phyloP scores from a whole-genome alignment of 176 grass and related monocot species.

The Juncus effusus region DNA sequence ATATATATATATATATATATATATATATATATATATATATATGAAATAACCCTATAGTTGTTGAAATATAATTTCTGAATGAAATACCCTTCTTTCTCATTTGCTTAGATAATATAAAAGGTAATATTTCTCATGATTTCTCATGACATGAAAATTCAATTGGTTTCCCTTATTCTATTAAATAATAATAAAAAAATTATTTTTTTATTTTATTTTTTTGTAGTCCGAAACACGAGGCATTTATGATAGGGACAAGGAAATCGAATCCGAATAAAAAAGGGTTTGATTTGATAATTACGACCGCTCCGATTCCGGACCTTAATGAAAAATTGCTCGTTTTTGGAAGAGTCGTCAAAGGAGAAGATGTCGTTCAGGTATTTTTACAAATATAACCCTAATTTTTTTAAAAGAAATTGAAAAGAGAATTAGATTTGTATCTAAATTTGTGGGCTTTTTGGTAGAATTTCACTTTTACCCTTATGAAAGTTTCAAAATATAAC shows the following conservation, averaged over 20 bases:
- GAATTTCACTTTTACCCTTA: background rate
- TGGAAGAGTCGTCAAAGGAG: slow-evolving; percentile 72
- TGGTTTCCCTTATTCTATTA: no score
- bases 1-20: no score
- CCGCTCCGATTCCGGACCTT: slow-evolving; percentile 85
- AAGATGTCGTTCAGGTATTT: slow-evolving; percentile 94
- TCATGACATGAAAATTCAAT: no score
- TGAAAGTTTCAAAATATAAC: no score
- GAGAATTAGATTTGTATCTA: no score
- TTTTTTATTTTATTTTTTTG: slow-evolving; percentile 23
- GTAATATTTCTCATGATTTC: no score
- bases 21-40: no score
- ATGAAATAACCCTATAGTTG: no score
- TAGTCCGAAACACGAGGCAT: slow-evolving; percentile 87
- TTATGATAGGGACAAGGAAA: slow-evolving; percentile 84
- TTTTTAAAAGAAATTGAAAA: background rate
- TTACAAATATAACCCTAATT: background rate
- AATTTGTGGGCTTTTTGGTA: background rate
- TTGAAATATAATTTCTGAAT: no score
- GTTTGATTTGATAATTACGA: slow-evolving; percentile 97
- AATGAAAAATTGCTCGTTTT: slow-evolving; percentile 87
- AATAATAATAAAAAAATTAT: no score
- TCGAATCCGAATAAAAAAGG: slow-evolving; percentile 56
- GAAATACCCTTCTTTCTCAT: no score
- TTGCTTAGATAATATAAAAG: no score